Evolutionary conservation across 345 rosid species (phyloP).

Genomic region (Noccaea bulbosa): DNA sequence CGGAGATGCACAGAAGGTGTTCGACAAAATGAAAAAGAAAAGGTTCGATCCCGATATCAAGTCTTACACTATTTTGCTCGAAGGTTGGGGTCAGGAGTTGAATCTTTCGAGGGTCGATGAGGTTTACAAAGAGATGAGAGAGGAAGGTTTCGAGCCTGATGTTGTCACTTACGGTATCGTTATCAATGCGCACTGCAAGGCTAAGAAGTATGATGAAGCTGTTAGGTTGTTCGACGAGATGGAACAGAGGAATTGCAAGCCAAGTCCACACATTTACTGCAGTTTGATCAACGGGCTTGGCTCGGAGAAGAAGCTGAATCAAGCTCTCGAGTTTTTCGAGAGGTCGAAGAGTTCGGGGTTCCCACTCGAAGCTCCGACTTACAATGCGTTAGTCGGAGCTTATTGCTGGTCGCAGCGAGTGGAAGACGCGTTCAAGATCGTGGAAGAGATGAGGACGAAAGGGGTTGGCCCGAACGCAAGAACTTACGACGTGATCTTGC

Average conservation of each 20-base stretch:
- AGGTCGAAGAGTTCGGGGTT: slow-evolving; percentile 63
- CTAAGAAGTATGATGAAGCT: slow-evolving; percentile 60
- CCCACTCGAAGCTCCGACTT: slow-evolving; percentile 69
- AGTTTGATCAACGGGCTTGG: slow-evolving; percentile 84
- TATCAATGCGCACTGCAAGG: slow-evolving; percentile 73
- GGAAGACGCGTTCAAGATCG: slow-evolving; percentile 52
- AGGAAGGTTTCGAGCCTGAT: slow-evolving; percentile 78
- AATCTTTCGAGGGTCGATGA: slow-evolving; percentile 65
- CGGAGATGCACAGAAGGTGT: slow-evolving; percentile 75
- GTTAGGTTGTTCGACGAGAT: slow-evolving; percentile 60
- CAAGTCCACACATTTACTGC: slow-evolving; percentile 77
- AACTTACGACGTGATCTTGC: slow-evolving; percentile 79
- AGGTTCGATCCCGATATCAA: slow-evolving; percentile 69
- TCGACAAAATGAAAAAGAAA: slow-evolving; percentile 75
- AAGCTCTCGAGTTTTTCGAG: slow-evolving; percentile 67
- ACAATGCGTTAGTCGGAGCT: slow-evolving; percentile 81
- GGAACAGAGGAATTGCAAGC: slow-evolving; percentile 62
- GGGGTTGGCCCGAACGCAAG: slow-evolving; percentile 71
- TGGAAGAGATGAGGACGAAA: slow-evolving; percentile 70
- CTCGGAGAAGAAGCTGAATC: slow-evolving; percentile 57
- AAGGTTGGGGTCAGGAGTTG: slow-evolving; percentile 83
- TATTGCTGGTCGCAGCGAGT: slow-evolving; percentile 69
- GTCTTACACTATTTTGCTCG: slow-evolving; percentile 73
- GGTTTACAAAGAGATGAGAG: slow-evolving; percentile 73
- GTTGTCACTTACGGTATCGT: slow-evolving; percentile 77